phyloP scores from a whole-genome alignment of 345 rosid species.

The Syzygium aromaticum region DNA sequence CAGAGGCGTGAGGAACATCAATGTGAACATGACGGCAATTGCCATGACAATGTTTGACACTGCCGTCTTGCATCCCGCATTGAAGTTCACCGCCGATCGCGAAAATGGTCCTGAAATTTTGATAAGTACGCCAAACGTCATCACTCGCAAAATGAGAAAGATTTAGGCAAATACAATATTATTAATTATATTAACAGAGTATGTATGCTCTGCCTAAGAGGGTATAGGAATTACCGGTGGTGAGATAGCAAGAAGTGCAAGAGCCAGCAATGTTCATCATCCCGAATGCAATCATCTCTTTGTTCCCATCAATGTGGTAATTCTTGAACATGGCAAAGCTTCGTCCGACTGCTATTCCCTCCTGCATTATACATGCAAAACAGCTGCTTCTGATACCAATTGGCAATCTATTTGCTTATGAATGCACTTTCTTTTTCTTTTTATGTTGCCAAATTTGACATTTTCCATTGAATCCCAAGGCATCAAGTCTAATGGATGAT shows the following conservation, averaged over 20 bases:
- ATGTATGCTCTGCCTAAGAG: background rate
- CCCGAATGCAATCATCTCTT: slow-evolving; percentile 93
- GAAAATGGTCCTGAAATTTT: slow-evolving; percentile 68
- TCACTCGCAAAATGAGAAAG: background rate
- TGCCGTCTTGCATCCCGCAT: slow-evolving; percentile 91
- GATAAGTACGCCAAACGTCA: background rate
- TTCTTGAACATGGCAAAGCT: slow-evolving; percentile 90
- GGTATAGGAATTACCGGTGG: slow-evolving; percentile 38
- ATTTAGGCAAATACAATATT: background rate
- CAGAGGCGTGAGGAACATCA: slow-evolving; percentile 65
- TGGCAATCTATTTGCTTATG: background rate
- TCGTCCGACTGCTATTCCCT: slow-evolving; percentile 94
- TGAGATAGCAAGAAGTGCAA: slow-evolving; percentile 81
- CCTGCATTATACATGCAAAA: slow-evolving; percentile 22
- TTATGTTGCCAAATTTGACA: background rate
- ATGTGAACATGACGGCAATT: slow-evolving; percentile 55
- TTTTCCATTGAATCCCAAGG: background rate
- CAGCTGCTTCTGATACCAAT: background rate
- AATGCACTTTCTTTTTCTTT: background rate
- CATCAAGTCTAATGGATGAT: background rate
- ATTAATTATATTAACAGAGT: background rate
- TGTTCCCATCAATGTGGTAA: slow-evolving; percentile 85
- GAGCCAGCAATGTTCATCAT: slow-evolving; percentile 85
- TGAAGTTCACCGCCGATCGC: slow-evolving; percentile 83
- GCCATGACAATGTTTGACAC: slow-evolving; percentile 85